These are phyloP conservation scores for Jamesozyma gamospora DNA, from an alignment of 805 yeast species.

Conservation along the genomic window DNA sequence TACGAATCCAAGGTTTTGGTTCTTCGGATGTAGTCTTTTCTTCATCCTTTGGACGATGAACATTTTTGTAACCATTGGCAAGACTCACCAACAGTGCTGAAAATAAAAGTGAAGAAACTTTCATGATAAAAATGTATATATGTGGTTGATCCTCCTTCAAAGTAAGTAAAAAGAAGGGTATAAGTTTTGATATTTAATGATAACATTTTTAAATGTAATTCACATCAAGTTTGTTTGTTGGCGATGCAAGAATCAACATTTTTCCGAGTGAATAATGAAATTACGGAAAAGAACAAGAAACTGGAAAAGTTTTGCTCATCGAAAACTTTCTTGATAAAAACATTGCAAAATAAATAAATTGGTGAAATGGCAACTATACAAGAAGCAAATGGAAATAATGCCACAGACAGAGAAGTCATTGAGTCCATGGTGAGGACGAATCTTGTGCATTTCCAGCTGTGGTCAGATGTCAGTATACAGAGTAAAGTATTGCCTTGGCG, in stretches of 20 bases:
- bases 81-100: not conserved
- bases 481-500: conserved; percentile 11
- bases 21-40: conserved; percentile 31
- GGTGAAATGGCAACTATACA: not conserved
- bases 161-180: too few relatives aligned
- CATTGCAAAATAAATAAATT: too few relatives aligned
- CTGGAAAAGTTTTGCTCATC: not conserved
- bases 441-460: conserved; percentile 20
- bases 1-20: conserved; percentile 63
- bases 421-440: conserved; percentile 16
- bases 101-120: not conserved
- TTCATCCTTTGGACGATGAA: conserved; percentile 29
- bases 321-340: not conserved
- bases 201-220: too few relatives aligned
- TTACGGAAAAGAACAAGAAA: not conserved
- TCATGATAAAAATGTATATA: conserved; percentile 2
- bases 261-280: conserved; percentile 1
- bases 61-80: conserved; percentile 16
- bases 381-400: not conserved
- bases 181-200: too few relatives aligned
- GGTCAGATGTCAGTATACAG: conserved; percentile 17
- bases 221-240: not conserved
- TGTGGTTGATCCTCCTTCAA: too few relatives aligned
- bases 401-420: conserved; percentile 1
- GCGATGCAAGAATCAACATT: not conserved